Evolutionary conservation across 1,139 yeast genomes (phyloP), one percentile per base, ranked within the genome.

Genomic region (Hanseniaspora sp.): DNA sequence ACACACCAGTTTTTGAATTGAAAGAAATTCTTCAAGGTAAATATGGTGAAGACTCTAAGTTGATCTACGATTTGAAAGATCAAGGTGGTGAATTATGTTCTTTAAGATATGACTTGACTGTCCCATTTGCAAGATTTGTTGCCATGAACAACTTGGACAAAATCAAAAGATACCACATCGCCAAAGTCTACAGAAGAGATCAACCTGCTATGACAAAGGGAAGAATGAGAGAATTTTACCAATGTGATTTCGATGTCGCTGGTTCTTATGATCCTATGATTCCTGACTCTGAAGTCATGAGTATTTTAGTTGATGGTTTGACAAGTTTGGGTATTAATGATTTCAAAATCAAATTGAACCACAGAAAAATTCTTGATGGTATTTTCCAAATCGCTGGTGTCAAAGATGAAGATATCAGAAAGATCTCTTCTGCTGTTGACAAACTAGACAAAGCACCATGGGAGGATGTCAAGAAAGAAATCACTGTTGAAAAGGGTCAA

Each of bases 181-280:
- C 98, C 62, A 92, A 92, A 71, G 98, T 92, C 55, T 92, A 92
- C 72, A 80, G 98, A 73, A 83, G 98, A 72, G 98, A 92, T 68
- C 98, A 92, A 71, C 98, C 98, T 6, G 98, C 98, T 15, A 92
- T 92, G 98, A 90, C 97, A 56, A 92, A 92, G 71, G 98, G 98
- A 57, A 81, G 98, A 71, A 92, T 92, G 98, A 84, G 98, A 77
- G 98, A 92, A 70, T 92, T 92, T 64, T 92, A 92, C 71, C 98
- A 92, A 72, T 92, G 98, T 74, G 98, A 92, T 73, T 86, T 92
- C 64, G 98, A 92, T 68, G 76, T 92, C 65, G 98, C 98, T 39
- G 98, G 98, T 55, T 72, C 70, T 56, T 90, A 85, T 68, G 98
- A 92, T 65, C 66, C 82, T 43, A 92, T 92, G 98, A 94, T 92